Base-by-base conservation (phyloP, 192 early-diverging fungal genomes). In the Coemansia sp. region DNA sequence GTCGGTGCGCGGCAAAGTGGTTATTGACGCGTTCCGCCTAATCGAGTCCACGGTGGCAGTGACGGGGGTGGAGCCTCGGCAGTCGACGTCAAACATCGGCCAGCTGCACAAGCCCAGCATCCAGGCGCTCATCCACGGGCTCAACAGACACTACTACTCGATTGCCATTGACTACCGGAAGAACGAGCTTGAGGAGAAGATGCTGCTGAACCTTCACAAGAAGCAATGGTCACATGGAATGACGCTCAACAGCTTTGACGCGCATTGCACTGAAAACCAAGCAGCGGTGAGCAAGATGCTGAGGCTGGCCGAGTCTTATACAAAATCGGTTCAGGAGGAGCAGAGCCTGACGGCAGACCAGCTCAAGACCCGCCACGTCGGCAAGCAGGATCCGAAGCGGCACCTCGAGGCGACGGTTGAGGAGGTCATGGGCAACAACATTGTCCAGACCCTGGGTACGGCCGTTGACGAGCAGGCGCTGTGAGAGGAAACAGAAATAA, bases 121-220 rank as follows among this genome's bases (percentile, higher is more conserved):
- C 60, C 94, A 96, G 77, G 95, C 95, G 15, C 79, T 98, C 45
- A 92, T 99, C 39, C 95, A 99, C 61, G 97, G 97, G 7, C 72
- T 99, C 45, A 99, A 98, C 80, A 83, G 94, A 25, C 94, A 99
- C 65, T 99, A 99, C 70, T 99, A 99, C 69, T 97, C 94, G 22
- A 97, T 99, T 65, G 93, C 90, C 32, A 99, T 99, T 65, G 94
- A 98, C 68, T 99, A 99, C 79, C 82, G 97, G 55, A 99, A 99
- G 79, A 99, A 99, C 66, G 91, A 95, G 78, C 83, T 99, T 15
- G 97, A 99, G 75, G 90, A 99, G 76, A 92, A 97, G 76, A 99
- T 99, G 97, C 70, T 99, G 31, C 80, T 99, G 42, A 99, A 99
- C 69, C 62, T 99, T 31, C 92, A 99, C 83, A 98, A 98, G 80